Evolutionary conservation across 179 eudicot species (phyloP).

Genomic region (Nepenthes alata): DNA sequence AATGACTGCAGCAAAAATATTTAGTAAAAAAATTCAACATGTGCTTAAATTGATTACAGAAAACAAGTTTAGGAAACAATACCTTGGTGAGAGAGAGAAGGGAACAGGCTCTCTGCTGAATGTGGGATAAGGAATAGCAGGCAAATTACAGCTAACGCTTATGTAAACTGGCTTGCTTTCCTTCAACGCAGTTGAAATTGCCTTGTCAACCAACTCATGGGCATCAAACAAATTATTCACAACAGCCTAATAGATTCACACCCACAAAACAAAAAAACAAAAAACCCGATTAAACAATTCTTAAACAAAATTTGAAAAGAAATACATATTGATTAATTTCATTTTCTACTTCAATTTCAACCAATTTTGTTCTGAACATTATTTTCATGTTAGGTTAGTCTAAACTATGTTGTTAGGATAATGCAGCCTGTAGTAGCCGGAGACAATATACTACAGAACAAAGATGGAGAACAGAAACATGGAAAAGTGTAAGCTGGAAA

Average conservation of each 20-base stretch:
- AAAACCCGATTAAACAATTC: not conserved
- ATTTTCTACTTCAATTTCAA: too few species aligned
- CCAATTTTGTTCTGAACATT: too few species aligned
- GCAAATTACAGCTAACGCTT: constrained; percentile 57
- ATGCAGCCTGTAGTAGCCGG: too few species aligned
- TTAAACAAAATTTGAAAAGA: too few species aligned
- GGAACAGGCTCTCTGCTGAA: constrained; percentile 73
- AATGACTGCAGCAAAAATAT: not conserved
- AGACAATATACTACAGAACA: not conserved
- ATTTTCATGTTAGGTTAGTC: too few species aligned
- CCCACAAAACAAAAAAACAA: not conserved
- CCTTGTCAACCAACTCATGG: constrained; percentile 64
- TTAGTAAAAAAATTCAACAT: too few species aligned
- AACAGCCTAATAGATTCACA: constrained; percentile 34
- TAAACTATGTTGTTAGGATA: too few species aligned
- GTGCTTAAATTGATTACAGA: not conserved
- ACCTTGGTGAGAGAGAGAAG: constrained; percentile 58
- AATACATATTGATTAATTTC: too few species aligned
- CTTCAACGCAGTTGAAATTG: constrained; percentile 80
- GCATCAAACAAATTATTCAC: constrained; percentile 71
- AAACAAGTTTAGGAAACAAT: not conserved
- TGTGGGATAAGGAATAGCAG: constrained; percentile 71
- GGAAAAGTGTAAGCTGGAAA: too few species aligned
- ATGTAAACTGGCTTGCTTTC: constrained; percentile 89
- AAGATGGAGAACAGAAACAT: not conserved